Conservation (phyloP, 345 rosid species). For the Orychophragmus violaceus region DNA sequence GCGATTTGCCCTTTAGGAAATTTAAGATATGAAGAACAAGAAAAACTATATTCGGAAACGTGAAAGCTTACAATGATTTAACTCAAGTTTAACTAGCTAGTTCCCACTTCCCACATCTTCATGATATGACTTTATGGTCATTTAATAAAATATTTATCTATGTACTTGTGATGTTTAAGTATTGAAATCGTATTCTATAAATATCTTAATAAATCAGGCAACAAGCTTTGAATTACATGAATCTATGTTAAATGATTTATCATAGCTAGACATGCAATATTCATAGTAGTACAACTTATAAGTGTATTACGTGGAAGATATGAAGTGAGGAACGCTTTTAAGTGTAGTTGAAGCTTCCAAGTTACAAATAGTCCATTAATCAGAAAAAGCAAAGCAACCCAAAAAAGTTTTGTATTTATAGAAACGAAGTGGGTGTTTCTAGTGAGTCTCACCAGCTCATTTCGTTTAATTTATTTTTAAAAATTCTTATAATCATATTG, state of each 20-base stretch:
- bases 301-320: neutral
- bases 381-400: slow-evolving; percentile 19
- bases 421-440: slow-evolving; percentile 21
- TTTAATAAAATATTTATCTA: neutral
- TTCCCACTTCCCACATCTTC: neutral
- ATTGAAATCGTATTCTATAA: neutral
- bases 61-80: neutral
- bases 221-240: neutral
- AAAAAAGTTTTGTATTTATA: slow-evolving; percentile 15
- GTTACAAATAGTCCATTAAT: slow-evolving; percentile 19
- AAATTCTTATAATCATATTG: neutral
- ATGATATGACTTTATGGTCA: neutral
- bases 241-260: neutral
- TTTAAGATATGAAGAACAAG: neutral
- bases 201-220: neutral
- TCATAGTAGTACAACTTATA: neutral
- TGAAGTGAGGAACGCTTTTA: neutral
- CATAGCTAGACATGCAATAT: neutral
- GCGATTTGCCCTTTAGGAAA: too few species aligned
- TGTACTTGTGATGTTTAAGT: neutral
- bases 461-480: neutral
- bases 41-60: neutral
- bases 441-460: slow-evolving; percentile 24
- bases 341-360: slow-evolving; percentile 26
- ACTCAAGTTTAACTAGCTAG: slow-evolving; percentile 1